Base-by-base conservation (phyloP, 306 rosid species). In the Prosopis cineraria region DNA sequence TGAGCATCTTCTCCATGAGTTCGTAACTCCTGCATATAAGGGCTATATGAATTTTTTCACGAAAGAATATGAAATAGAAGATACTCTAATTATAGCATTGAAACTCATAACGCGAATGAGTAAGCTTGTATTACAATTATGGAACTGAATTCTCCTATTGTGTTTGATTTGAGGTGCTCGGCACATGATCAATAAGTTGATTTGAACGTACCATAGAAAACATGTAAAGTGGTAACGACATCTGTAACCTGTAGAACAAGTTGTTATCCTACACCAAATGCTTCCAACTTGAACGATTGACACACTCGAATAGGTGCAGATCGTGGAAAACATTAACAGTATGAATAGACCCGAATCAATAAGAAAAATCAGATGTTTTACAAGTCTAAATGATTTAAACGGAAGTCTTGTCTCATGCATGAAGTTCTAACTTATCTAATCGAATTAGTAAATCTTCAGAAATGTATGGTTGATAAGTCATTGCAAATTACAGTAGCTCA, bases 1-100 rank as follows among this genome's bases (percentile, higher is more conserved):
- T 93, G 19, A 95, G 97, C 75, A 84, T 88, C 25, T 73, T 79
- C 73, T 95, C 99, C 99, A 95, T 95, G 81, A 93, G 83, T 74
- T 93, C 96, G 66, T 95, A 95, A 87, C 99, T 93, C 89, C 99
- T 95, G 84, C 79, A 75, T 72, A 74, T 48, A 79, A 22, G 34
- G 11, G 43, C 45, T 41, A 56, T 33, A 72, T 59, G 69, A 66
- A 64, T 50, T 70, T 55, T 29, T 56, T 75, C 41, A 36, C 41
- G 30, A 74, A 85, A 85, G 29, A 73, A 27, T 39, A 59, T 84
- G 76, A 62, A 82, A 56, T 34, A 29, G 19, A 72, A 3, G 43
- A n/a, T 67, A 70, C 72, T 73, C 76, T 68, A 19, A 20, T 55
- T 39, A 72, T 22, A 74, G 31, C 60, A 63, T 27, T 68, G 37